A percentile compares a stretch with the other conserved stretches of the same genome.
Conservation (phyloP, 2,329 filamentous ascomycete genomes). For the Hypoxylon rubiginosum region DNA sequence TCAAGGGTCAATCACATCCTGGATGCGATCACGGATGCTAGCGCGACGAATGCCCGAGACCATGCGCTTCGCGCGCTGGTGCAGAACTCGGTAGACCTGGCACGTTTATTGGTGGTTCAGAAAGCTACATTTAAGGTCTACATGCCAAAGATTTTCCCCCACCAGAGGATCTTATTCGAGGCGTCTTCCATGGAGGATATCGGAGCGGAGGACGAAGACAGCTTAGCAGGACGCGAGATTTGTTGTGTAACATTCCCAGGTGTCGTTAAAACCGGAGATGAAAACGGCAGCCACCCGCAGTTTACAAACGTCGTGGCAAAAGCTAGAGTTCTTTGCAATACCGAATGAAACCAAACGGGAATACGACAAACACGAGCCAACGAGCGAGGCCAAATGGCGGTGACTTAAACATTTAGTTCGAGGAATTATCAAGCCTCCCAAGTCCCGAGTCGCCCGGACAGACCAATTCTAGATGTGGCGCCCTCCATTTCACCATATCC, state of each 20-base stretch:
- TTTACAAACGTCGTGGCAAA: constrained; percentile 75
- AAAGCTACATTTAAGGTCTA: constrained; percentile 69
- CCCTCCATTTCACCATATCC: constrained; percentile 20
- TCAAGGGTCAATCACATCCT: constrained; percentile 64
- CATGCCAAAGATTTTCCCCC: constrained; percentile 67
- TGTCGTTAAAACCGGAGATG: constrained; percentile 74
- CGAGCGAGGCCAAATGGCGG: constrained; percentile 32
- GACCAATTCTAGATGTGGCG: constrained; percentile 29
- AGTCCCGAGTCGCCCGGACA: not conserved
- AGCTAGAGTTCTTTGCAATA: constrained; percentile 72
- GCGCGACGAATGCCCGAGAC: constrained; percentile 61
- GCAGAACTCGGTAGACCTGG: constrained; percentile 66
- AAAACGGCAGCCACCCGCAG: constrained; percentile 72
- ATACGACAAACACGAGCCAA: constrained; percentile 16
- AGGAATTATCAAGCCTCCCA: constrained; percentile 3
- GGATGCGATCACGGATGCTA: constrained; percentile 61
- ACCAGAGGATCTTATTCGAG: constrained; percentile 70
- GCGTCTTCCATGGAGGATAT: constrained; percentile 74
- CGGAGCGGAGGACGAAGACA: constrained; percentile 72
- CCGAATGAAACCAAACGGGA: constrained; percentile 54
- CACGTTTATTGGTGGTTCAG: constrained; percentile 69
- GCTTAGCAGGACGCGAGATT: constrained; percentile 65
- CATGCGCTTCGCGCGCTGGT: constrained; percentile 67
- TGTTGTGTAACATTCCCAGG: constrained; percentile 74
- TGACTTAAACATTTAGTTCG: constrained; percentile 43